Conservation (phyloP, 495 filamentous ascomycete genomes). For the Hyaloscypha variabilis region DNA sequence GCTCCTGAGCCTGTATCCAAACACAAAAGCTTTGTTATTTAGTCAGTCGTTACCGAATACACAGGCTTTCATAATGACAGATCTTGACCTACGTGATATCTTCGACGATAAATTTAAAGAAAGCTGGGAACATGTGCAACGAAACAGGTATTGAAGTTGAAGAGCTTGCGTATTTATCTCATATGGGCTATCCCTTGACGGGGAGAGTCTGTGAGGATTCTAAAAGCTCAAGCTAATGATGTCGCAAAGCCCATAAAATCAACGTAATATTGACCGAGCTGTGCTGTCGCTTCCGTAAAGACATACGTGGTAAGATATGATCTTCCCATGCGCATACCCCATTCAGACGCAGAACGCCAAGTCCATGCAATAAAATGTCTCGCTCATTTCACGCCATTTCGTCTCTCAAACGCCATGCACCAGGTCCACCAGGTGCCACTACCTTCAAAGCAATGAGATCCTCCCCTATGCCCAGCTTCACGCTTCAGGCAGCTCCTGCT, state of each 20-base stretch:
- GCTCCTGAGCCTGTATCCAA: slow-evolving; percentile 21
- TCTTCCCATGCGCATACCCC: not conserved
- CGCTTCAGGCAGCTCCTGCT: slow-evolving; percentile 27
- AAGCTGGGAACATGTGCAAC: too few relatives aligned
- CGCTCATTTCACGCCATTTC: not conserved
- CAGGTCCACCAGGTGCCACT: not conserved
- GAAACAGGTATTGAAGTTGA: not conserved
- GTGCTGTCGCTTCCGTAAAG: not conserved
- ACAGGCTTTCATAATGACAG: slow-evolving; percentile 5
- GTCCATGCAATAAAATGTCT: not conserved
- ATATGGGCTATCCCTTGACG: not conserved
- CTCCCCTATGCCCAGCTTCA: not conserved
- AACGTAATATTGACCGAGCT: not conserved
- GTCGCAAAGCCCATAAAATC: not conserved
- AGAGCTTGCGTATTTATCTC: not conserved
- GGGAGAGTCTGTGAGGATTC: not conserved
- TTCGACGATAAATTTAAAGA: too few relatives aligned
- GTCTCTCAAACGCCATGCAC: not conserved
- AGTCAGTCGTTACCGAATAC: slow-evolving; percentile 35
- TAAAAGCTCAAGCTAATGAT: not conserved
- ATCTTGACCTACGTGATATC: not conserved
- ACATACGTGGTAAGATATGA: not conserved
- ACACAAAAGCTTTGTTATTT: slow-evolving; percentile 32
- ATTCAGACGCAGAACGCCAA: not conserved
- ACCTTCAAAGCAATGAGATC: not conserved